These are phyloP conservation scores for Mycena belliarum DNA, from an alignment of 768 basidiomycete genomes.

Conservation along the genomic window DNA sequence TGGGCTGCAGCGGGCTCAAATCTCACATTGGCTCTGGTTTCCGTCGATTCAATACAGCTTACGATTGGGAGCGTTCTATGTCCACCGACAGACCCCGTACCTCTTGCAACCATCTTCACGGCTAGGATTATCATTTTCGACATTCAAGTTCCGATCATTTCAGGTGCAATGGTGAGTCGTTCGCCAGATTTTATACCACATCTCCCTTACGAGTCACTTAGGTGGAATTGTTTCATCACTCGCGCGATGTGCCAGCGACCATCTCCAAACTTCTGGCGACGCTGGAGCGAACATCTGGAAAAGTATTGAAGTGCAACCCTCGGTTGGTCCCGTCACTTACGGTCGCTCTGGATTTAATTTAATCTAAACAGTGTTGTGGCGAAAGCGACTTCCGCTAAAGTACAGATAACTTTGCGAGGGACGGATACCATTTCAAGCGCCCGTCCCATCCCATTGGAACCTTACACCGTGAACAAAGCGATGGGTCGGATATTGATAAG, in stretches of 20 bases:
- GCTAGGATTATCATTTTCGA: slow-evolving; percentile 95
- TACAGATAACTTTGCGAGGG: slow-evolving; percentile 76
- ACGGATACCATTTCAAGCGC: slow-evolving; percentile 40
- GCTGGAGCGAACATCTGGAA: slow-evolving; percentile 77
- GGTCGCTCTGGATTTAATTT: background rate
- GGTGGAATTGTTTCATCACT: slow-evolving; percentile 96
- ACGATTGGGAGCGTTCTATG: slow-evolving; percentile 90
- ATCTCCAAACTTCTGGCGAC: slow-evolving; percentile 78
- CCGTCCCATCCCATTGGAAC: slow-evolving; percentile 80
- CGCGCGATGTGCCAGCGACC: slow-evolving; percentile 87
- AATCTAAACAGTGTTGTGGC: slow-evolving; percentile 65
- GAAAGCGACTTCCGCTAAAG: slow-evolving; percentile 83
- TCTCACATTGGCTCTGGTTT: slow-evolving; percentile 79
- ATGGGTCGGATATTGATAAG: slow-evolving; percentile 93
- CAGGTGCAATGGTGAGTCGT: slow-evolving; percentile 73
- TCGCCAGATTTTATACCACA: background rate
- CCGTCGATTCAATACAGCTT: slow-evolving; percentile 84
- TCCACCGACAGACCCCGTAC: slow-evolving; percentile 67
- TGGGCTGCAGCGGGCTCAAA: slow-evolving; percentile 94
- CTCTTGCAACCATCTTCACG: slow-evolving; percentile 73
- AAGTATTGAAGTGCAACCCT: slow-evolving; percentile 75
- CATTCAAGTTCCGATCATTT: slow-evolving; percentile 83
- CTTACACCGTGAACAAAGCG: slow-evolving; percentile 86
- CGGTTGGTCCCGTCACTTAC: slow-evolving; percentile 52
- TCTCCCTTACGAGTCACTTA: slow-evolving; percentile 27